A percentile compares a stretch with the other conserved stretches of the same genome.
phyloP scores from a whole-genome alignment of 2,329 filamentous ascomycete species.

The Talaromyces sp. region DNA sequence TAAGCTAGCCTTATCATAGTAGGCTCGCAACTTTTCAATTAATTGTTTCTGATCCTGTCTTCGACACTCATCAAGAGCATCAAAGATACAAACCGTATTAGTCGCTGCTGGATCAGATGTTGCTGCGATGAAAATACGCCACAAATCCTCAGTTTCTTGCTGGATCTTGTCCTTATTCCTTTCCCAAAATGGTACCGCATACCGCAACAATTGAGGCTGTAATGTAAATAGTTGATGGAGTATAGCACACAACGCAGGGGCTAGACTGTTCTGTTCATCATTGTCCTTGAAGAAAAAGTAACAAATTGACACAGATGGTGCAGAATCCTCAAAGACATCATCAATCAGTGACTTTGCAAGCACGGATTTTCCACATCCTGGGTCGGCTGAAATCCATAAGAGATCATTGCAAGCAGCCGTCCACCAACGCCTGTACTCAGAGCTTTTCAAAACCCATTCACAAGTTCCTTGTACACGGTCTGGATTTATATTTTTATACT shows the following conservation, averaged over 20 bases:
- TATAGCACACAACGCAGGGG: slow-evolving; percentile 29
- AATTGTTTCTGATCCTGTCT: slow-evolving; percentile 15
- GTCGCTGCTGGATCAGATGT: slow-evolving; percentile 8
- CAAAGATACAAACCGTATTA: slow-evolving; percentile 34
- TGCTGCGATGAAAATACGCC: slow-evolving; percentile 21
- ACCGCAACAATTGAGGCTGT: background rate
- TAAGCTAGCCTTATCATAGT: slow-evolving; percentile 13
- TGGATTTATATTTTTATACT: slow-evolving; percentile 15
- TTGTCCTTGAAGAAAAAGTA: slow-evolving; percentile 46
- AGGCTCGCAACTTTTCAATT: slow-evolving; percentile 16
- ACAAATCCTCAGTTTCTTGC: slow-evolving; percentile 22
- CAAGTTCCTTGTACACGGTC: slow-evolving; percentile 14
- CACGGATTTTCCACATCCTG: slow-evolving; percentile 43
- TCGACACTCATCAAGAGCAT: slow-evolving; percentile 40
- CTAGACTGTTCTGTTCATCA: slow-evolving; percentile 28
- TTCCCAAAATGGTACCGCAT: background rate
- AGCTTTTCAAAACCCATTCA: slow-evolving; percentile 17
- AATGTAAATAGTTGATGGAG: slow-evolving; percentile 34
- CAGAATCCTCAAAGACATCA: background rate
- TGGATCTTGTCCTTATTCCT: background rate
- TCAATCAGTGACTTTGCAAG: slow-evolving; percentile 34
- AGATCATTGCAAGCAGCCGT: slow-evolving; percentile 14
- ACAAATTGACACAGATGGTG: slow-evolving; percentile 18
- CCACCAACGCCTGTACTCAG: slow-evolving; percentile 15
- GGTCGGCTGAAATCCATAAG: slow-evolving; percentile 39